These are phyloP conservation scores for Arthrobotrys conoides DNA, from an alignment of 2,329 filamentous ascomycete genomes.

Conservation along the genomic window DNA sequence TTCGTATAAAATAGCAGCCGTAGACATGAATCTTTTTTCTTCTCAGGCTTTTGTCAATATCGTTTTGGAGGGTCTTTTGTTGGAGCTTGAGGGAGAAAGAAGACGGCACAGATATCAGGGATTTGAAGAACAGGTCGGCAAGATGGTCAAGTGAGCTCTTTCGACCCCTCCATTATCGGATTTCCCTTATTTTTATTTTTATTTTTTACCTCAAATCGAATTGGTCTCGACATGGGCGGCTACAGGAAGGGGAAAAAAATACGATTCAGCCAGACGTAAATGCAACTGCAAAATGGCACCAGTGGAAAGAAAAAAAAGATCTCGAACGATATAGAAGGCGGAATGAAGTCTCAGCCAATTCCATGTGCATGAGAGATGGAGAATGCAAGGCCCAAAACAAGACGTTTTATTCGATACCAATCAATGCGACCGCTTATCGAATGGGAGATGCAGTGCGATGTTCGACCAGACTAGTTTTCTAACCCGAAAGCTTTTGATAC, in stretches of 20 bases:
- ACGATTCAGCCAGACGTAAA: neutral
- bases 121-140: slow-evolving; percentile 7
- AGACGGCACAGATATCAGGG: slow-evolving; percentile 29
- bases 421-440: slow-evolving; percentile 31
- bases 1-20: slow-evolving; percentile 11
- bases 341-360: slow-evolving; percentile 13
- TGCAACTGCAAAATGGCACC: neutral
- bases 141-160: slow-evolving; percentile 57
- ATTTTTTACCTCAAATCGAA: slow-evolving; percentile 31
- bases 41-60: neutral
- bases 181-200: slow-evolving; percentile 4
- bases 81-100: slow-evolving; percentile 20
- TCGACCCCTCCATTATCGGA: slow-evolving; percentile 44
- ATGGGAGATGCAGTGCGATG: slow-evolving; percentile 50
- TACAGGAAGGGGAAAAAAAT: slow-evolving; percentile 10
- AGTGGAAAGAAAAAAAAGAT: neutral
- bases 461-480: slow-evolving; percentile 11
- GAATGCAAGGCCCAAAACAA: slow-evolving; percentile 28
- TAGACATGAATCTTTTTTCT: slow-evolving; percentile 5
- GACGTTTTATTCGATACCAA: slow-evolving; percentile 47
- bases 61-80: slow-evolving; percentile 15
- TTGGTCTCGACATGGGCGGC: slow-evolving; percentile 21
- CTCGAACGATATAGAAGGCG: slow-evolving; percentile 14
- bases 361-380: slow-evolving; percentile 15
- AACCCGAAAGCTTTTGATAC: slow-evolving; percentile 35